These are phyloP conservation scores for Mycocentrospora acerina DNA, from an alignment of 2,329 filamentous ascomycete genomes.

Conservation along the genomic window DNA sequence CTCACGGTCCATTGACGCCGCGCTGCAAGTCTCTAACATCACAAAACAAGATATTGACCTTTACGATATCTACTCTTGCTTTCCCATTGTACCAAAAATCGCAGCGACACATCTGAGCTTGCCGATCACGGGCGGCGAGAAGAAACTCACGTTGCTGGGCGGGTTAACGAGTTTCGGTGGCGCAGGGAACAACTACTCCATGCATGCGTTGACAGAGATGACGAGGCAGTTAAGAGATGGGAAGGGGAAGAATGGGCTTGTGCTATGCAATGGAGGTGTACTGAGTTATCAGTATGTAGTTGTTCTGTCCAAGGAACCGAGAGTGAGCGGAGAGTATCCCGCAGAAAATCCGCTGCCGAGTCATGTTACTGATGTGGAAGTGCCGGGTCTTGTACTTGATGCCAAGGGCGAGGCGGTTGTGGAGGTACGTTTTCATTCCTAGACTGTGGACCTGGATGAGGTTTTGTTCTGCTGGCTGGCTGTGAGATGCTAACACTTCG, in stretches of 20 bases:
- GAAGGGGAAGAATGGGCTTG: slow-evolving; percentile 53
- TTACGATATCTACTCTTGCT: slow-evolving; percentile 68
- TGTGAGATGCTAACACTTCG: slow-evolving; percentile 3
- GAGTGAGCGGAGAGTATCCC: slow-evolving; percentile 50
- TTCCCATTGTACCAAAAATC: slow-evolving; percentile 69
- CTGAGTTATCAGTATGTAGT: slow-evolving; percentile 67
- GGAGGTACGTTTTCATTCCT: slow-evolving; percentile 47
- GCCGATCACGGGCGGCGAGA: slow-evolving; percentile 46
- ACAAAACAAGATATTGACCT: slow-evolving; percentile 57
- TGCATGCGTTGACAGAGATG: slow-evolving; percentile 56
- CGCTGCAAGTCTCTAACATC: slow-evolving; percentile 52
- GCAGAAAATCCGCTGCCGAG: slow-evolving; percentile 48
- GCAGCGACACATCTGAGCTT: slow-evolving; percentile 62
- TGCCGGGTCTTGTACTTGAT: slow-evolving; percentile 42
- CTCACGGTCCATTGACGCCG: slow-evolving; percentile 58
- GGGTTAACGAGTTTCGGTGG: slow-evolving; percentile 70
- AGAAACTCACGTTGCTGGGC: slow-evolving; percentile 63
- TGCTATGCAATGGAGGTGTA: slow-evolving; percentile 67
- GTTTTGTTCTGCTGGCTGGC: not conserved
- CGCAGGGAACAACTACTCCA: slow-evolving; percentile 70
- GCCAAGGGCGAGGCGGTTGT: slow-evolving; percentile 55
- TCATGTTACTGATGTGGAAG: slow-evolving; percentile 42
- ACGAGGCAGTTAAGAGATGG: slow-evolving; percentile 52
- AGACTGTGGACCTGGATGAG: too few relatives aligned
- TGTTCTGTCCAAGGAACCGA: slow-evolving; percentile 55